A percentile compares a stretch with the other conserved stretches of the same genome.
Conservation (phyloP, 2,329 filamentous ascomycete genomes). For the Aspergillus ibericus region DNA sequence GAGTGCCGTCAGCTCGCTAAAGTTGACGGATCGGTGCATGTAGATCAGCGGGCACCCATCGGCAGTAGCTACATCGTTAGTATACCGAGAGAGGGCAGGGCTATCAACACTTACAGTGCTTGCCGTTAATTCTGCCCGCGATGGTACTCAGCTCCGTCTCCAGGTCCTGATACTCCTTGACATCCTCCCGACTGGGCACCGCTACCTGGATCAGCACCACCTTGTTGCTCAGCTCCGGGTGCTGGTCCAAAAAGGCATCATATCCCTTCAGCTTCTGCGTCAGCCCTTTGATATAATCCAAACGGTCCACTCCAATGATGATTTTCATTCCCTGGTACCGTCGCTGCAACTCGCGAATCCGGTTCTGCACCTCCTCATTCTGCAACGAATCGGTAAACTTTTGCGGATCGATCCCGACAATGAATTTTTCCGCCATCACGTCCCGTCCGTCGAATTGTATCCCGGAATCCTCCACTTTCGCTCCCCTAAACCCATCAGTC, state of each 20-base stretch:
- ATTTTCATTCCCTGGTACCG: conserved; percentile 89
- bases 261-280: conserved; percentile 91
- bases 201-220: conserved; percentile 92
- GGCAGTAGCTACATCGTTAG: conserved; percentile 63
- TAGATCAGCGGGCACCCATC: conserved; percentile 97
- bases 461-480: conserved; percentile 68
- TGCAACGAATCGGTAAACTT: conserved; percentile 83
- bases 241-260: conserved; percentile 86
- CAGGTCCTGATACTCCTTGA: conserved; percentile 93
- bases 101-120: conserved; percentile 62
- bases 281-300: conserved; percentile 97
- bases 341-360: conserved; percentile 73
- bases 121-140: conserved; percentile 90
- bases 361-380: conserved; percentile 73
- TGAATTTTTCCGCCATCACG: conserved; percentile 84
- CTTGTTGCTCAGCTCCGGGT: conserved; percentile 91
- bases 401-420: conserved; percentile 92
- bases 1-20: conserved; percentile 88
- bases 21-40: conserved; percentile 88
- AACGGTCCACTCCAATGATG: conserved; percentile 87
- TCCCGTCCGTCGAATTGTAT: conserved; percentile 82
- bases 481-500: conserved; percentile 26
- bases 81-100: no score
- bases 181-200: conserved; percentile 78
- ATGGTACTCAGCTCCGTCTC: conserved; percentile 88